These are phyloP conservation scores for Alternaria sp. DNA, from an alignment of 2,329 filamentous ascomycete genomes.

Conservation along the genomic window DNA sequence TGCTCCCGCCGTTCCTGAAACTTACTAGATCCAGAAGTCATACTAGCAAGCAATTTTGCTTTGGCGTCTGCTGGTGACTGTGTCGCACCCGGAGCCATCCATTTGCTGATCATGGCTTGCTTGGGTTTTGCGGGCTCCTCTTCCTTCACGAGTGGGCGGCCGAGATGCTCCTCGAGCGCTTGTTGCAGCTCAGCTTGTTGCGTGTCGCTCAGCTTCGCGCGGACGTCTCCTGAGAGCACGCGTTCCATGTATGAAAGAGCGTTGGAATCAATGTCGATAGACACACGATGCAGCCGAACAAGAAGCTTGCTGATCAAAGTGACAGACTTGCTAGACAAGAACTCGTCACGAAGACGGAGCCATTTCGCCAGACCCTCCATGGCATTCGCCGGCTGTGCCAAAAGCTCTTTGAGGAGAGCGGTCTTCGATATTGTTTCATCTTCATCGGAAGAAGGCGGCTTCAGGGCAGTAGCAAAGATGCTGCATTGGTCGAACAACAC, in stretches of 20 bases:
- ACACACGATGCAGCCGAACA: constrained; percentile 78
- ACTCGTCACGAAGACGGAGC: constrained; percentile 88
- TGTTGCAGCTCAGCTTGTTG: constrained; percentile 84
- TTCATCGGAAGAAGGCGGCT: constrained; percentile 43
- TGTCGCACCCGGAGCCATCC: constrained; percentile 46
- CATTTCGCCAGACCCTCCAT: constrained; percentile 80
- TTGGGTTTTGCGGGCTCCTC: constrained; percentile 49
- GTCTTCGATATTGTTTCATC: constrained; percentile 51
- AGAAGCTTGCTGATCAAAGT: constrained; percentile 86
- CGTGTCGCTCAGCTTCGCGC: constrained; percentile 80
- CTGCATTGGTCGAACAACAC: constrained; percentile 84
- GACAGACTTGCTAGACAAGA: constrained; percentile 83
- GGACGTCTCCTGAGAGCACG: constrained; percentile 70
- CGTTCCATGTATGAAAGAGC: constrained; percentile 71
- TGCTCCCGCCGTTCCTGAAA: constrained; percentile 43
- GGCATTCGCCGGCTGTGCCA: constrained; percentile 71
- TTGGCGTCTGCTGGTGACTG: constrained; percentile 31
- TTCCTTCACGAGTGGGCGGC: constrained; percentile 46
- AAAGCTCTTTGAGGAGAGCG: constrained; percentile 61
- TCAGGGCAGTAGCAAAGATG: constrained; percentile 78
- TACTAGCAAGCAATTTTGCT: constrained; percentile 41
- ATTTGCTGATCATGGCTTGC: constrained; percentile 53
- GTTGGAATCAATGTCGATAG: constrained; percentile 72
- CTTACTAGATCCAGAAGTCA: constrained; percentile 39
- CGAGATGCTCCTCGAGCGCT: constrained; percentile 65